Conservation (phyloP, 768 basidiomycete species). For the Clavaria fumosa region DNA sequence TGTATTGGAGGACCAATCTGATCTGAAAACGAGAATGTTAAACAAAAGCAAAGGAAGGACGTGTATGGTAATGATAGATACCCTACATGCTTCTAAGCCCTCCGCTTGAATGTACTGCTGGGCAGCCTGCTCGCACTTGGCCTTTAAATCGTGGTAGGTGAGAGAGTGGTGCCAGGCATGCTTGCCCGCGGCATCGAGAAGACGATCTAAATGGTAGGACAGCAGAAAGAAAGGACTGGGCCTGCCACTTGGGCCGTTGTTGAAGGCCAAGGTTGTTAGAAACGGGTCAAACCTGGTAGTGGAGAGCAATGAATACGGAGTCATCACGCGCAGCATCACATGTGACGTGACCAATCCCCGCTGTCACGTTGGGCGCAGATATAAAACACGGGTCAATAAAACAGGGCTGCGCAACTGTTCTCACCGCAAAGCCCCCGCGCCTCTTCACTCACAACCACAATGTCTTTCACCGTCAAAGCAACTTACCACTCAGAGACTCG, state of each 20-base stretch:
- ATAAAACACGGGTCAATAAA: no score
- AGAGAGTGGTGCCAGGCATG: slow-evolving; percentile 25
- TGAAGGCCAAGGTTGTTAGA: slow-evolving; percentile 37
- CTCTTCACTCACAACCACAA: slow-evolving; percentile 14
- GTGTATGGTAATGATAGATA: slow-evolving; percentile 10
- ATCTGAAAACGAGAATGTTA: slow-evolving; percentile 23
- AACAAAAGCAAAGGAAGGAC: slow-evolving; percentile 5
- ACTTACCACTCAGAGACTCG: slow-evolving; percentile 58
- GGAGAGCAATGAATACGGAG: slow-evolving; percentile 19
- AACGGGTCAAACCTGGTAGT: slow-evolving; percentile 44
- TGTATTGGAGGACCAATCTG: slow-evolving; percentile 31
- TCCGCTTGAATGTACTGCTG: slow-evolving; percentile 12
- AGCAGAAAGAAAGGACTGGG: slow-evolving; percentile 52
- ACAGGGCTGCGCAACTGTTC: no score
- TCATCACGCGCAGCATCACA: no score
- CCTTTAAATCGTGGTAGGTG: slow-evolving; percentile 25
- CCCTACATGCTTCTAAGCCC: slow-evolving; percentile 19
- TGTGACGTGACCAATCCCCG: slow-evolving; percentile 2
- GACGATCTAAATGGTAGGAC: slow-evolving; percentile 42
- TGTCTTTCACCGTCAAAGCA: slow-evolving; percentile 70
- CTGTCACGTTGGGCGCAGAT: slow-evolving; percentile 1
- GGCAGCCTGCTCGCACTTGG: slow-evolving; percentile 32
- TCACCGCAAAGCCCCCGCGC: slow-evolving; percentile 6
- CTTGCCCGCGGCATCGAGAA: slow-evolving; percentile 31
- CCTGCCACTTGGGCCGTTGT: slow-evolving; percentile 29